phyloP scores from a whole-genome alignment of 148 eudicot genomes.

The Silene latifolia region DNA sequence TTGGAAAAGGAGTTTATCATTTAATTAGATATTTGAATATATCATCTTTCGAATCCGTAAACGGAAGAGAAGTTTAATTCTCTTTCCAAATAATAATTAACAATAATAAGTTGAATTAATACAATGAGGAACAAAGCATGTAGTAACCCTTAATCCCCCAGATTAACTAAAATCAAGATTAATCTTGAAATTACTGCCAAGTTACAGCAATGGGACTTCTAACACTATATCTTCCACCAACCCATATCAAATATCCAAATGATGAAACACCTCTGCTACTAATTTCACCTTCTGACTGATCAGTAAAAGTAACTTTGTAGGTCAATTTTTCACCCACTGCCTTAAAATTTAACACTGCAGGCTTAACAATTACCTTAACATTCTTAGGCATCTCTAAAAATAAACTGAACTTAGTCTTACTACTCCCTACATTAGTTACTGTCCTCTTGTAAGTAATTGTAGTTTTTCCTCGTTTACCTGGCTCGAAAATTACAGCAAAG shows the following conservation, averaged over 20 bases:
- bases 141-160: too few species aligned
- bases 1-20: too few species aligned
- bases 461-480: constrained; percentile 15
- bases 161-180: background rate
- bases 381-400: constrained; percentile 38
- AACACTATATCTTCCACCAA: constrained; percentile 37
- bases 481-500: constrained; percentile 38
- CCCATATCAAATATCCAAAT: constrained; percentile 54
- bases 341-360: constrained; percentile 38
- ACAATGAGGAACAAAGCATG: too few species aligned
- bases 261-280: constrained; percentile 25
- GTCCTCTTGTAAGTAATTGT: constrained; percentile 43
- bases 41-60: too few species aligned
- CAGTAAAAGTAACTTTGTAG: constrained; percentile 46
- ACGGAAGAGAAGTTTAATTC: too few species aligned
- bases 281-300: constrained; percentile 19
- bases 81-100: too few species aligned
- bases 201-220: constrained; percentile 67
- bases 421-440: constrained; percentile 57
- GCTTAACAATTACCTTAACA: constrained; percentile 44
- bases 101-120: too few species aligned
- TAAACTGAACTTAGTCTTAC: constrained; percentile 34
- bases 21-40: too few species aligned
- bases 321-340: constrained; percentile 42
- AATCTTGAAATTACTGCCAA: constrained; percentile 35